These are phyloP conservation scores for Xenosphaeropsis pyriputrescens DNA, from an alignment of 2,329 filamentous ascomycete genomes.

Conservation along the genomic window DNA sequence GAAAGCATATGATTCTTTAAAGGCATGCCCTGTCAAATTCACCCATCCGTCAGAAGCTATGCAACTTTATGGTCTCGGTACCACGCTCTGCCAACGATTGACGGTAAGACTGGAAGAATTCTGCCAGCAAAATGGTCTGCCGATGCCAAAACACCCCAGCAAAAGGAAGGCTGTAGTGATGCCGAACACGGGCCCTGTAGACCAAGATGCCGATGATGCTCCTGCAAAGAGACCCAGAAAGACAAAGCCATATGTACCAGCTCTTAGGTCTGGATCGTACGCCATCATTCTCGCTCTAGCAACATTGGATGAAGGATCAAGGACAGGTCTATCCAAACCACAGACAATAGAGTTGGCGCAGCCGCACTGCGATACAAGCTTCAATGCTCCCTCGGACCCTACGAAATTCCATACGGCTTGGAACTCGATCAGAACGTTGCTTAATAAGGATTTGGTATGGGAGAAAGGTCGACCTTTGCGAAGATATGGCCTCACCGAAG, in stretches of 20 bases:
- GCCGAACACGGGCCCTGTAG: background rate
- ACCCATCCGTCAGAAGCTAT: conserved; percentile 59
- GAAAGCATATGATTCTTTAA: conserved; percentile 64
- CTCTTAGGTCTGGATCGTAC: conserved; percentile 59
- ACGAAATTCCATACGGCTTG: conserved; percentile 66
- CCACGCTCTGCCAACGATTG: conserved; percentile 55
- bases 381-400: conserved; percentile 50
- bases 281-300: conserved; percentile 55
- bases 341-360: conserved; percentile 57
- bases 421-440: conserved; percentile 67
- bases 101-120: conserved; percentile 44
- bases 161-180: conserved; percentile 20
- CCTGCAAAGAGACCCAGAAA: conserved; percentile 40
- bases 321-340: conserved; percentile 47
- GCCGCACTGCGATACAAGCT: conserved; percentile 58
- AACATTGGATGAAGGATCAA: conserved; percentile 36
- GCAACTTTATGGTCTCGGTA: conserved; percentile 60
- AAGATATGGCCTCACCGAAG: conserved; percentile 58
- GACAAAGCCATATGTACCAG: conserved; percentile 55
- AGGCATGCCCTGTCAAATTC: conserved; percentile 49
- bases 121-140: conserved; percentile 51
- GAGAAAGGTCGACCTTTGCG: conserved; percentile 54
- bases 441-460: conserved; percentile 59
- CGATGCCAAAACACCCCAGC: conserved; percentile 46
- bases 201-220: conserved; percentile 5